A percentile compares a stretch with the other conserved stretches of the same genome.
Conservation (phyloP, 495 filamentous ascomycete species). For the Trichoderma erinaceum region DNA sequence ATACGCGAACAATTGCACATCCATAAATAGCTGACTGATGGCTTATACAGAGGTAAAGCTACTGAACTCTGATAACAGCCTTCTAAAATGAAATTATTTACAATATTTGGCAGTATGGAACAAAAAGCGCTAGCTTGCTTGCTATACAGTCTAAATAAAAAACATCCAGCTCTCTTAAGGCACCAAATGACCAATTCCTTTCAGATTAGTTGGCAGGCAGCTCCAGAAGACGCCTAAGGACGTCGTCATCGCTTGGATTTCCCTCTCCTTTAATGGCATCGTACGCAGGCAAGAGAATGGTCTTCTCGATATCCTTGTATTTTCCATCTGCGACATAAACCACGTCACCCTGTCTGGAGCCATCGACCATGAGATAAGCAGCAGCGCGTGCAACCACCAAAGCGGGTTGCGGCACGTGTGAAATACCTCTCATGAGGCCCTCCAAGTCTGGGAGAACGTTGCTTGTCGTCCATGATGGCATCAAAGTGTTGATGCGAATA, state of each 20-base stretch:
- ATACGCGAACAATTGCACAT: too few species aligned
- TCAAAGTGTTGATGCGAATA: conserved; percentile 37
- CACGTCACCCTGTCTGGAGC: conserved; percentile 30
- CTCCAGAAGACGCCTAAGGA: background rate
- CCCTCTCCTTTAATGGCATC: conserved; percentile 16
- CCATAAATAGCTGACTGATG: too few species aligned
- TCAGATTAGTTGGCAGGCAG: background rate
- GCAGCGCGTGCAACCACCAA: conserved; percentile 35
- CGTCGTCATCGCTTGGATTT: background rate
- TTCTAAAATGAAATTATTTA: too few species aligned
- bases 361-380: conserved; percentile 33
- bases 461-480: conserved; percentile 40
- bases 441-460: conserved; percentile 26
- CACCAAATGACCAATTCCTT: background rate
- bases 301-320: conserved; percentile 36
- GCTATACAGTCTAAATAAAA: background rate
- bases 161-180: conserved; percentile 4
- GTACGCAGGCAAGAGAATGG: conserved; percentile 20
- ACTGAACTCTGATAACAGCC: too few species aligned
- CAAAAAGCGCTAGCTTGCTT: background rate
- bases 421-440: conserved; percentile 23
- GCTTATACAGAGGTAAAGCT: too few species aligned
- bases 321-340: conserved; percentile 36
- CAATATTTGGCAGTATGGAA: background rate
- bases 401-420: conserved; percentile 26